A percentile compares a stretch with the other conserved stretches of the same genome.
phyloP scores from a whole-genome alignment of 2,329 filamentous ascomycete genomes.

The Alternaria dauci region DNA sequence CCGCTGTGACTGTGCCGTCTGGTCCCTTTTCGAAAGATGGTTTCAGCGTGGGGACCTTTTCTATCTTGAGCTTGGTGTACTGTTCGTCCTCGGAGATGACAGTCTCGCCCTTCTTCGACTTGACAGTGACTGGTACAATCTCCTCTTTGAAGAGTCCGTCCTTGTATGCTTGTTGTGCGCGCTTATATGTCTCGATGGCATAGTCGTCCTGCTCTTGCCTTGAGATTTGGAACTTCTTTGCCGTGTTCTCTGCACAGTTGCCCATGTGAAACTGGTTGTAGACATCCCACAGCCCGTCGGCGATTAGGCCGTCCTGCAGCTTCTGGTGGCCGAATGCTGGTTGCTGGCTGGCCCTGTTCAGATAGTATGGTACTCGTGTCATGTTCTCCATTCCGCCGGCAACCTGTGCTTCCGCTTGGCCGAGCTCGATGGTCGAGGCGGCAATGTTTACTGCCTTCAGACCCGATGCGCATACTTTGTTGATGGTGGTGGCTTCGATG shows the following conservation, averaged over 20 bases:
- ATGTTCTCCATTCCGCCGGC: slow-evolving; percentile 99
- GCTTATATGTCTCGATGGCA: slow-evolving; percentile 86
- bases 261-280: slow-evolving; percentile 99
- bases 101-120: slow-evolving; percentile 79
- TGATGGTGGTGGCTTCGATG: slow-evolving; percentile 90
- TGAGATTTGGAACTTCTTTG: slow-evolving; percentile 82
- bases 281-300: slow-evolving; percentile 94
- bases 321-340: slow-evolving; percentile 87
- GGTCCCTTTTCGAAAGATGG: slow-evolving; percentile 90
- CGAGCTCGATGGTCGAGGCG: slow-evolving; percentile 93
- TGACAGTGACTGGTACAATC: slow-evolving; percentile 85
- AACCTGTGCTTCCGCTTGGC: slow-evolving; percentile 84
- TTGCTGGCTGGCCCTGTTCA: slow-evolving; percentile 80
- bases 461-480: slow-evolving; percentile 97
- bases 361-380: slow-evolving; percentile 90
- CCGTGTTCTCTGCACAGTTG: slow-evolving; percentile 93
- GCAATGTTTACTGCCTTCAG: slow-evolving; percentile 91
- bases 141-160: slow-evolving; percentile 85
- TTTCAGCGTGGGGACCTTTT: slow-evolving; percentile 86
- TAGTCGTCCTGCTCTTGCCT: slow-evolving; percentile 91
- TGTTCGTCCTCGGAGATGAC: slow-evolving; percentile 86
- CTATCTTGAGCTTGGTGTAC: slow-evolving; percentile 83
- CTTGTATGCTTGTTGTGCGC: slow-evolving; percentile 90
- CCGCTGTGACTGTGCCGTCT: slow-evolving; percentile 92
- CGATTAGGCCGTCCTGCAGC: slow-evolving; percentile 90